Evolutionary conservation across 345 rosid species (phyloP), one percentile per base, ranked within the genome.

Genomic region (Arabidopsis arenosa): DNA sequence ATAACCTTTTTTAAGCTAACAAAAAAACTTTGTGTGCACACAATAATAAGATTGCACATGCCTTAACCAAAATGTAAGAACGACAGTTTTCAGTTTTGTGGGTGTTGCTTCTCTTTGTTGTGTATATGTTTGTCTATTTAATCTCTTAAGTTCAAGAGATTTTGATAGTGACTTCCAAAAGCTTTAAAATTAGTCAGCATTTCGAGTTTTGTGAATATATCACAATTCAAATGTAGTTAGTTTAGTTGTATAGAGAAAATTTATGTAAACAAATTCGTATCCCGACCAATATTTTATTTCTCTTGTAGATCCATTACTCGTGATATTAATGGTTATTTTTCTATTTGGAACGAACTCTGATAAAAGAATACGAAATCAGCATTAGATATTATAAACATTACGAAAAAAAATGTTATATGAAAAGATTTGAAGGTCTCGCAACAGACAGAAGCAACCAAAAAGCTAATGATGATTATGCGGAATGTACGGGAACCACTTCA

Each of bases 401-500:
- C 4, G 17, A 2, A 21, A 8, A 32, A 33, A 9, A 4, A 3
- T 1, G 26, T 21, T 1, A 14, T 0, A 3, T 10, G 52, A 67
- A 61, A 44, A 76, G 69, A 76, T 53, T 7, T 9, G 26, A 32
- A 58, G 53, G 54, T 57, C 26, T 18, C 13, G 43, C 67, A 58
- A 15, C 23, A 47, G 75, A 76, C 66, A 55, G 35, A 70, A 70
- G 43, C 66, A 63, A 44, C 64, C 12, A 76, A 43, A 63, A 55
- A 76, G 69, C 59, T 53, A 76, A 53, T 70, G 70, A 76, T 76
- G 70, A 8, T 63, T 62, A 62, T 76, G 75, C 80, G 65, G 70
- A 63, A 62, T 62, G 70, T 69, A 69, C 70, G 70, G 75, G 70
- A 76, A 55, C 70, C 57, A 76, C 66, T 70, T 54, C 36, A 63